phyloP scores from a whole-genome alignment of 305 asterid genomes.

The Plantago coronopus region DNA sequence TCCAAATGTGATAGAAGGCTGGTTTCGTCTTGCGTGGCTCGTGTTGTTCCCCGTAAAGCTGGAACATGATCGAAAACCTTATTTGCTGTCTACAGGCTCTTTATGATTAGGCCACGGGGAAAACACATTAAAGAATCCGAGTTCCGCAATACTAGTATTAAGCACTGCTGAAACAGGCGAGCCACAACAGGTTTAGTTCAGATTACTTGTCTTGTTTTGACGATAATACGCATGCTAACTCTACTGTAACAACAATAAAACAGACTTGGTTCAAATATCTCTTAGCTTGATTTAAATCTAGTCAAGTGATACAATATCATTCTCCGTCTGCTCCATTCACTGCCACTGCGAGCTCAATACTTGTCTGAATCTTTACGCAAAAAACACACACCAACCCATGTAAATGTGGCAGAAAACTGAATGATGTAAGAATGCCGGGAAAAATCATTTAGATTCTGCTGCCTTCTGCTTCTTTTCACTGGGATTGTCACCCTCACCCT shows the following conservation, averaged over 20 bases:
- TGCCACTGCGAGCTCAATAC: not conserved
- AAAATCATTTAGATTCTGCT: constrained; percentile 40
- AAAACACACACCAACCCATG: too few relatives aligned
- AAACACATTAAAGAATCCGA: too few relatives aligned
- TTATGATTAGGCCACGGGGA: too few relatives aligned
- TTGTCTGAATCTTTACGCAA: not conserved
- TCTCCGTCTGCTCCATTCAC: not conserved
- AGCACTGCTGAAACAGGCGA: not conserved
- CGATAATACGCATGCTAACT: not conserved
- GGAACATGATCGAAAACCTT: too few relatives aligned
- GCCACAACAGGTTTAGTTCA: not conserved
- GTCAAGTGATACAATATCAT: not conserved
- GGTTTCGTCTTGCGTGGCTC: too few relatives aligned
- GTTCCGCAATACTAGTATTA: too few relatives aligned
- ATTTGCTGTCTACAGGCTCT: too few relatives aligned
- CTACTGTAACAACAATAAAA: not conserved
- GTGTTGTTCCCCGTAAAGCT: too few relatives aligned
- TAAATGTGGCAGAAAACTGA: not conserved
- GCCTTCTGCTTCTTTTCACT: constrained; percentile 65
- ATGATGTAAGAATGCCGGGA: not conserved
- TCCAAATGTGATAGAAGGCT: too few relatives aligned
- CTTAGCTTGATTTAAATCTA: not conserved
- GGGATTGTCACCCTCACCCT: constrained; percentile 31
- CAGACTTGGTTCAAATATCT: not conserved
- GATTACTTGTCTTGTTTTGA: not conserved